phyloP scores from a whole-genome alignment of 2,329 filamentous ascomycete species.

The Incumbomyces lentus region DNA sequence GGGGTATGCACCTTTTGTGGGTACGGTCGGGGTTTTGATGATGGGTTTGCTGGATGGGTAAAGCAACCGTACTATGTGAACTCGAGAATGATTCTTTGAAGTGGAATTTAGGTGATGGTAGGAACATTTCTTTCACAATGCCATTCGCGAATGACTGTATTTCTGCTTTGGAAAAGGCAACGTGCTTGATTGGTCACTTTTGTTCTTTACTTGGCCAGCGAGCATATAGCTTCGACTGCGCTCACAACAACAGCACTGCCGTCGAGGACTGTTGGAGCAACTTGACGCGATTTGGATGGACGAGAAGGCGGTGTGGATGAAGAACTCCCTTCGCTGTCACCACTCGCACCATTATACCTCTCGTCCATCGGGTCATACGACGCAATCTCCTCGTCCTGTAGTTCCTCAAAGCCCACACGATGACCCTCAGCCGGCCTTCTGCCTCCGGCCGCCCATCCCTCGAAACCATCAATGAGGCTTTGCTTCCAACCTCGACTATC shows the following conservation, averaged over 20 bases:
- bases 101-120: neutral
- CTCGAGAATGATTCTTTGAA: neutral
- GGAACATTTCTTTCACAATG: no score
- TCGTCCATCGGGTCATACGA: no score
- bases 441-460: neutral
- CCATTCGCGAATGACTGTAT: no score
- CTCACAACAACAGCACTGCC: no score
- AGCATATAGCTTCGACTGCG: no score
- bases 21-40: neutral
- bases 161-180: no score
- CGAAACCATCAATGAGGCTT: neutral
- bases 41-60: constrained; percentile 1
- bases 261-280: no score
- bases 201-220: neutral
- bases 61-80: neutral
- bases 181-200: no score
- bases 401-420: neutral
- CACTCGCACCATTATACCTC: no score
- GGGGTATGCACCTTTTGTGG: constrained; percentile 4
- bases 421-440: neutral
- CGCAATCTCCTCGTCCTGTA: neutral
- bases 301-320: no score
- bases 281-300: no score
- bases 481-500: neutral
- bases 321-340: no score